phyloP scores from a whole-genome alignment of 2,329 filamentous ascomycete genomes.

The Monosporascus cannonballus region DNA sequence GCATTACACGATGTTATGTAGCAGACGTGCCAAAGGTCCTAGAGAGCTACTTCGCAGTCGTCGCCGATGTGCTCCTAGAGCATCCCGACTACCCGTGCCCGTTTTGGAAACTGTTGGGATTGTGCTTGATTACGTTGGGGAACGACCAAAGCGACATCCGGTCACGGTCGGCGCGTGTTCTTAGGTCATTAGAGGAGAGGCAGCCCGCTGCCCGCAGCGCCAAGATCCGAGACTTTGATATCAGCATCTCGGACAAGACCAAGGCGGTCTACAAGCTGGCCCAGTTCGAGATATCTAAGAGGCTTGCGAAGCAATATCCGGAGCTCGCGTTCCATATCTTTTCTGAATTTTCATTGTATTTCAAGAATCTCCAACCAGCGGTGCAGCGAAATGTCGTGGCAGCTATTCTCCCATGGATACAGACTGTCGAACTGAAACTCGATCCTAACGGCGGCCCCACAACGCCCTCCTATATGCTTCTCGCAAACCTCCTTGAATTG shows the following conservation, averaged over 20 bases:
- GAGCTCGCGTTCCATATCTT: constrained; percentile 91
- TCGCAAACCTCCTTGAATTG: constrained; percentile 92
- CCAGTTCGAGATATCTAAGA: constrained; percentile 92
- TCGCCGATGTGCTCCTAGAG: constrained; percentile 79
- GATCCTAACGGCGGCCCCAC: constrained; percentile 90
- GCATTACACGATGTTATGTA: constrained; percentile 85
- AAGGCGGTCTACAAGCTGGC: constrained; percentile 96
- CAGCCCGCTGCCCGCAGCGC: constrained; percentile 69
- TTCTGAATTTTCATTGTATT: constrained; percentile 90
- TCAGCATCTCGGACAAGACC: constrained; percentile 97
- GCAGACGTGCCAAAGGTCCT: constrained; percentile 75
- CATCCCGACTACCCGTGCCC: constrained; percentile 75
- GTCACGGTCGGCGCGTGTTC: constrained; percentile 76
- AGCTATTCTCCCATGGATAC: constrained; percentile 92
- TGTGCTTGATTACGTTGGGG: constrained; percentile 86
- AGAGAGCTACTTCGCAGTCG: constrained; percentile 92
- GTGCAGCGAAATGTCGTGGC: constrained; percentile 92
- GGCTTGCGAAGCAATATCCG: constrained; percentile 80
- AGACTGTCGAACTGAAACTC: constrained; percentile 84
- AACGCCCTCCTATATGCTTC: constrained; percentile 84
- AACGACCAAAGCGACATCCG: constrained; percentile 86
- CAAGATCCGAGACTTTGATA: constrained; percentile 94
- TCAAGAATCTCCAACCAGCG: constrained; percentile 76
- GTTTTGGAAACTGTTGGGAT: constrained; percentile 85
- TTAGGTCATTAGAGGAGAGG: constrained; percentile 76